A percentile compares a stretch with the other conserved stretches of the same genome.
Evolutionary conservation across 2,329 filamentous ascomycete species (phyloP).

Genomic region (Setomelanomma holmii): DNA sequence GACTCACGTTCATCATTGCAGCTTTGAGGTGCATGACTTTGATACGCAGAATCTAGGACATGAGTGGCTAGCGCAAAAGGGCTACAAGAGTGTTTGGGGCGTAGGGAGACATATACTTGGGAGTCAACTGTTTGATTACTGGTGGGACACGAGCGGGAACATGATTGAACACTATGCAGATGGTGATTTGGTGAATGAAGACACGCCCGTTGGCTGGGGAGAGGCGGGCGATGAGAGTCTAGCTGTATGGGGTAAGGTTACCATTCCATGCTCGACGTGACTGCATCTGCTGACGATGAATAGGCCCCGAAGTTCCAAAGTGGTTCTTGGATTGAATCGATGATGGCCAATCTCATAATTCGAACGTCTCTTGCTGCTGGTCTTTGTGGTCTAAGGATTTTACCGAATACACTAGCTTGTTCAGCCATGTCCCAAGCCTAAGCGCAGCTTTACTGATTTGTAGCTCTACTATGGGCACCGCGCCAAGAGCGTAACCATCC

Average conservation of each 20-base stretch:
- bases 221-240: constrained; percentile 51
- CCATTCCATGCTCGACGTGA: neutral
- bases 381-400: neutral
- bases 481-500: constrained; percentile 48
- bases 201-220: constrained; percentile 56
- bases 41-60: constrained; percentile 75
- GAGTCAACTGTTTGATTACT: constrained; percentile 76
- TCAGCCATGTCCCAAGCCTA: constrained; percentile 50
- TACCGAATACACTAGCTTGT: constrained; percentile 37
- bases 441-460: constrained; percentile 52
- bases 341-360: constrained; percentile 14
- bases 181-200: constrained; percentile 69
- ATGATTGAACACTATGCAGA: constrained; percentile 76
- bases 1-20: constrained; percentile 69
- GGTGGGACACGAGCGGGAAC: constrained; percentile 69
- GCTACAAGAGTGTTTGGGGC: constrained; percentile 72
- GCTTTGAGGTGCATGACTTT: constrained; percentile 73
- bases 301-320: constrained; percentile 46
- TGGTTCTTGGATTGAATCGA: constrained; percentile 42
- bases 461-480: constrained; percentile 50
- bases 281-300: neutral
- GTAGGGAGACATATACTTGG: constrained; percentile 74
- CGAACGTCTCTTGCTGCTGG: constrained; percentile 22
- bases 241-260: constrained; percentile 47
- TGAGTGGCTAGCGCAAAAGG: constrained; percentile 69